Base-by-base conservation (phyloP, 2,329 filamentous ascomycete genomes). In the Nothophoma quercina region DNA sequence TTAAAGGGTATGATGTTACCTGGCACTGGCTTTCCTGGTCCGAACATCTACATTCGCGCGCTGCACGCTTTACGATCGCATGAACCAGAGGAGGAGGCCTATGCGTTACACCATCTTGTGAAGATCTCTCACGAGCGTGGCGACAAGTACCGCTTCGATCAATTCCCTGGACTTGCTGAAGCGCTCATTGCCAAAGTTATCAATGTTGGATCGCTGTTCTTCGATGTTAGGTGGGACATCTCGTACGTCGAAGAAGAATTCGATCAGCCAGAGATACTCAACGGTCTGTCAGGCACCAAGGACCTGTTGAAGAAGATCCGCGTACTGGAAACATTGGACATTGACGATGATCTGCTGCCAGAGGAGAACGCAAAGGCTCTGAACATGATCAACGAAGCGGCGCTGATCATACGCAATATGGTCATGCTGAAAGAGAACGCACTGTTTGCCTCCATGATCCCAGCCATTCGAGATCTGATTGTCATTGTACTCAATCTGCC, bases 41-140 rank as follows among this genome's bases (percentile, higher is more conserved):
- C 90, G 2, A 95, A 96, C 68, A 96, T 97, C 59, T 98, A 97
- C 69, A 88, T 93, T 40, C 88, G 93, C 34, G 96, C 91, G 58
- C 83, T 96, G 29, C 87, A 93, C 62, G 88, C 93, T 4, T 78
- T 99, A 21, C 89, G 90, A 57, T 96, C 91, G 12, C 85, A 86
- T 2, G 85, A 96, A 21, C 83, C 84, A 3, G 83, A 87, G 10
- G 93, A 99, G 70, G 89, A 97, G 65, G 87, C 91, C n/a, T 98
- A 96, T 75, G 93, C 92, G 0, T 79, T 98, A 9, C 91, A 96
- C 65, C 93, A 98, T 66, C 78, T 98, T 4, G 92, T 98, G 54
- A 96, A 96, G 71, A 97, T 98, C 22, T 97, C 93, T 0, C 95
- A 88, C 68, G 93, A 98, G 73, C 85, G 93, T 34, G 93, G 93